Conservation (phyloP, 2,329 filamentous ascomycete genomes). For the Monilinia aucupariae region DNA sequence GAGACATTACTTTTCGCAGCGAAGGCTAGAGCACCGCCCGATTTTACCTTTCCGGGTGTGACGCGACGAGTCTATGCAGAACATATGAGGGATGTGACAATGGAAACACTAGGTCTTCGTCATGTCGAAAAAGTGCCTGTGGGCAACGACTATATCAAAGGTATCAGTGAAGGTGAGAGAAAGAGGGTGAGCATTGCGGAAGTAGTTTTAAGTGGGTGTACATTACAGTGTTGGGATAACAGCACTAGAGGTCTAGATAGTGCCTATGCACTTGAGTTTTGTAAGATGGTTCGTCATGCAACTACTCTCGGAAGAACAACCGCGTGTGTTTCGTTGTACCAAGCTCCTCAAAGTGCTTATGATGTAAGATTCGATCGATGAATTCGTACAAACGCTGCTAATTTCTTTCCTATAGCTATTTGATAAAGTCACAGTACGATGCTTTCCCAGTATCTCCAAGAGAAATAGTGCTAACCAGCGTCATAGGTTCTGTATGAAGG, state of each 20-base stretch:
- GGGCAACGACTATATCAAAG: slow-evolving; percentile 63
- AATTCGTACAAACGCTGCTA: not conserved
- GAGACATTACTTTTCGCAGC: slow-evolving; percentile 70
- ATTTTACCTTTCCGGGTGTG: slow-evolving; percentile 52
- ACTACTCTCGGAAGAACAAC: slow-evolving; percentile 59
- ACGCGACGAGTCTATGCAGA: slow-evolving; percentile 47
- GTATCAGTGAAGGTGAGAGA: slow-evolving; percentile 73
- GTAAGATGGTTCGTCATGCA: slow-evolving; percentile 57
- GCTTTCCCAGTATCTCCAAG: not conserved
- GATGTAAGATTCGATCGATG: slow-evolving; percentile 41
- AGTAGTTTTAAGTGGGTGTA: slow-evolving; percentile 69
- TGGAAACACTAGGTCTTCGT: slow-evolving; percentile 65
- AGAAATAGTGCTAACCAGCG: not conserved
- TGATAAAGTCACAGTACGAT: slow-evolving; percentile 50
- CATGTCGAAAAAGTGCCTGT: slow-evolving; percentile 68
- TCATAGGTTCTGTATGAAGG: slow-evolving; percentile 59
- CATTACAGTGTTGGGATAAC: slow-evolving; percentile 67
- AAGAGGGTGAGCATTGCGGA: slow-evolving; percentile 77
- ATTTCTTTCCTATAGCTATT: slow-evolving; percentile 41
- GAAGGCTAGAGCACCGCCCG: slow-evolving; percentile 59
- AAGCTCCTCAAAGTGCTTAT: slow-evolving; percentile 64
- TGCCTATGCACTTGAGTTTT: slow-evolving; percentile 67
- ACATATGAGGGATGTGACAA: slow-evolving; percentile 49
- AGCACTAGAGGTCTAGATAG: slow-evolving; percentile 70
- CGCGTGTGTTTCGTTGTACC: slow-evolving; percentile 64